These are phyloP conservation scores for Sphaerobolus stellatus DNA, from an alignment of 1,284 basidiomycete genomes.

Conservation along the genomic window DNA sequence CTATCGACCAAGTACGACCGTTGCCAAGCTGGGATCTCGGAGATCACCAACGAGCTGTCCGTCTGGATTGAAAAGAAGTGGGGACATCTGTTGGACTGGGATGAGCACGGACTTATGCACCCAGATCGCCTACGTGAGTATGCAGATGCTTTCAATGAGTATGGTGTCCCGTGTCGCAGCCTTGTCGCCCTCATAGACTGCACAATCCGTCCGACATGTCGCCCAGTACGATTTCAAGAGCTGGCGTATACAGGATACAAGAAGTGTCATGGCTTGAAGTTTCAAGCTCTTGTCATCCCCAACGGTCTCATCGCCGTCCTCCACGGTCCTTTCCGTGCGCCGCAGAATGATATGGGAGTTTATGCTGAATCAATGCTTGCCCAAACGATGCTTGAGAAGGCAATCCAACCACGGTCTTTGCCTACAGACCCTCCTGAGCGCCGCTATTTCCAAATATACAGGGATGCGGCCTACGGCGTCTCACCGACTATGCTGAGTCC, in stretches of 20 bases:
- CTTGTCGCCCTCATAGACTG: slow-evolving; percentile 27
- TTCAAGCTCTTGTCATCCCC: slow-evolving; percentile 23
- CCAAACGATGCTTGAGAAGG: too few relatives aligned
- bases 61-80: slow-evolving; percentile 18
- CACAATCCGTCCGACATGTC: slow-evolving; percentile 23
- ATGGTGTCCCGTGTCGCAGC: slow-evolving; percentile 17
- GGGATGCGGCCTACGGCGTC: too few relatives aligned
- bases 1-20: too few relatives aligned
- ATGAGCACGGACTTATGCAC: slow-evolving; percentile 15
- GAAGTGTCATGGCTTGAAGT: slow-evolving; percentile 25
- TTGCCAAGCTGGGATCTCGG: slow-evolving; percentile 15
- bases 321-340: too few relatives aligned
- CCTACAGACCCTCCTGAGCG: too few relatives aligned
- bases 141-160: slow-evolving; percentile 18
- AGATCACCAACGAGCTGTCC: slow-evolving; percentile 20
- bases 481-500: too few relatives aligned
- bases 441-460: too few relatives aligned
- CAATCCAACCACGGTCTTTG: too few relatives aligned
- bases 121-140: slow-evolving; percentile 13
- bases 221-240: slow-evolving; percentile 18
- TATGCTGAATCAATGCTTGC: too few relatives aligned
- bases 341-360: too few relatives aligned
- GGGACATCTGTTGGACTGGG: slow-evolving; percentile 23
- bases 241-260: slow-evolving; percentile 27
- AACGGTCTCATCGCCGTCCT: slow-evolving; percentile 26